Conservation (phyloP, 257 asterid species). For the Anisodus acutangulus region DNA sequence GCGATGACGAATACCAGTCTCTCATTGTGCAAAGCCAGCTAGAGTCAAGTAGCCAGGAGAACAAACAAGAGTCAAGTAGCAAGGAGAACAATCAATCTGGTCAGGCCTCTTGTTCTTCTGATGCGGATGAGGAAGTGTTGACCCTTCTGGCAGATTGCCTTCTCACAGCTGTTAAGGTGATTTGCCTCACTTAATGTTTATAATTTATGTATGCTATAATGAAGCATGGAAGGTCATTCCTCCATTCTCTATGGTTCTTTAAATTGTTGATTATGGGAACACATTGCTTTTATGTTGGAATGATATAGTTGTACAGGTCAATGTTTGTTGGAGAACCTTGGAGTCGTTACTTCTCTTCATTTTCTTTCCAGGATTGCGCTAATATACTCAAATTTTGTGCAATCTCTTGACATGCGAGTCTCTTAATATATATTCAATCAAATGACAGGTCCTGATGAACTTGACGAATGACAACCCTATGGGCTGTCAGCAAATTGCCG, state of each 20-base stretch:
- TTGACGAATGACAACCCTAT: conserved; percentile 72
- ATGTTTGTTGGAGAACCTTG: conserved; percentile 1
- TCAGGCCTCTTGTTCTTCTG: conserved; percentile 58
- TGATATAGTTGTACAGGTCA: background rate
- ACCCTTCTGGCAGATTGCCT: conserved; percentile 76
- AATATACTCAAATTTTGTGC: background rate
- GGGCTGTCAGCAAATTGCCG: conserved; percentile 80
- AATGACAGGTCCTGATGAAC: conserved; percentile 76
- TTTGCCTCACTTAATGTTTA: conserved; percentile 19
- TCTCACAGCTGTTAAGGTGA: conserved; percentile 75
- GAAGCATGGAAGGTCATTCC: conserved; percentile 11
- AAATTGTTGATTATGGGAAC: background rate
- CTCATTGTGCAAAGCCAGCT: conserved; percentile 45
- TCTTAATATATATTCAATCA: conserved; percentile 11
- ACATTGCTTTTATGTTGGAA: conserved; percentile 10
- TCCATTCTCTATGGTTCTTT: conserved; percentile 11
- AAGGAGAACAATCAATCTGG: conserved; percentile 37
- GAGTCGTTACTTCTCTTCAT: background rate
- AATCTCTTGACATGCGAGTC: background rate
- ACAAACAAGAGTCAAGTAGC: conserved; percentile 48
- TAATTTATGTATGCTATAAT: background rate
- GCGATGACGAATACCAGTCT: conserved; percentile 40
- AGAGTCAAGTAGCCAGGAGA: conserved; percentile 46
- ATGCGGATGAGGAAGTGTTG: conserved; percentile 47
- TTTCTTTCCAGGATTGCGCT: background rate